phyloP scores from a whole-genome alignment of 495 filamentous ascomycete genomes.

The Penicillium cataractarum region DNA sequence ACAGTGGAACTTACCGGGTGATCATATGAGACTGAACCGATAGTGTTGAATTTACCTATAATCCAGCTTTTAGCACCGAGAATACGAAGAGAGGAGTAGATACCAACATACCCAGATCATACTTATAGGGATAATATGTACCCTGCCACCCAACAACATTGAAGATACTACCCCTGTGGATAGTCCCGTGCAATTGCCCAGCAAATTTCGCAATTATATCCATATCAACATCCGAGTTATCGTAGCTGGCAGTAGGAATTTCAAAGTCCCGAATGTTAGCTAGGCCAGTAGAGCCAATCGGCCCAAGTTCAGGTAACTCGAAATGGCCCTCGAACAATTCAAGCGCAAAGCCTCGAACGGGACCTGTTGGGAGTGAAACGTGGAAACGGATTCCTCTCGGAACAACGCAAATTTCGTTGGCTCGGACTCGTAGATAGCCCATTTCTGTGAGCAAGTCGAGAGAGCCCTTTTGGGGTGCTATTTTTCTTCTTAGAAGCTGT shows the following conservation, averaged over 20 bases:
- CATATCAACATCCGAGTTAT: neutral
- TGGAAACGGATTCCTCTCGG: neutral
- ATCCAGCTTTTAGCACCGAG: neutral
- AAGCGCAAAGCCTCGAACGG: neutral
- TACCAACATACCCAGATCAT: neutral
- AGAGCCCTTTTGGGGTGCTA: neutral
- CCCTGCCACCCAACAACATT: neutral
- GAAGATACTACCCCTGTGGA: neutral
- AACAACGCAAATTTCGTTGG: neutral
- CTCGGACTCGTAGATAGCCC: neutral
- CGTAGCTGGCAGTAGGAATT: neutral
- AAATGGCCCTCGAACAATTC: neutral
- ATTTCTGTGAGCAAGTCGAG: neutral
- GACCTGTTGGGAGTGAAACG: neutral
- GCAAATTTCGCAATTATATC: conserved; percentile 1
- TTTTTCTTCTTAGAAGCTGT: neutral
- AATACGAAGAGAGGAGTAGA: neutral
- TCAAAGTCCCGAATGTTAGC: neutral
- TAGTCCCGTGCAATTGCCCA: neutral
- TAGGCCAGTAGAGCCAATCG: neutral
- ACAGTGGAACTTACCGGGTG: neutral
- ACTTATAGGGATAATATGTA: conserved; percentile 1
- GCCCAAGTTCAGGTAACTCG: neutral
- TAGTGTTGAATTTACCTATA: neutral
- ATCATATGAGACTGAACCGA: neutral